phyloP scores from a whole-genome alignment of 1,284 basidiomycete genomes.

The Tilletia caries region DNA sequence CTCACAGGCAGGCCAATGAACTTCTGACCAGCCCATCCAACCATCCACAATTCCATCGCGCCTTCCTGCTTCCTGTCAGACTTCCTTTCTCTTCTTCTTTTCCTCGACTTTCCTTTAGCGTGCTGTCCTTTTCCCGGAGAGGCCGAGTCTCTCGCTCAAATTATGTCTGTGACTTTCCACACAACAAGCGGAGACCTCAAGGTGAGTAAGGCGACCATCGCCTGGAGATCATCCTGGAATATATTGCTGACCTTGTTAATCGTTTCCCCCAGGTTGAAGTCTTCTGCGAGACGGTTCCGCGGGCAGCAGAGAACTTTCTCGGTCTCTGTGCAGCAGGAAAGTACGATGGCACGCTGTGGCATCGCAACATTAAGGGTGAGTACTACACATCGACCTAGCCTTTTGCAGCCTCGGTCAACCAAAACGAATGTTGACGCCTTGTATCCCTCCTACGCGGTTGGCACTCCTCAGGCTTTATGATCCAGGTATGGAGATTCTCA shows the following conservation, averaged over 20 bases:
- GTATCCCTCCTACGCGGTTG: not conserved
- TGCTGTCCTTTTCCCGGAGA: too few relatives aligned
- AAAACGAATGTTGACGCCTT: not conserved
- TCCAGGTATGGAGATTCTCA: constrained; percentile 74
- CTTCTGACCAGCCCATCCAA: too few relatives aligned
- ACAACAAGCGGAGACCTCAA: constrained; percentile 92
- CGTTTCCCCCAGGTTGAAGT: constrained; percentile 74
- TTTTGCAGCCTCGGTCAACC: not conserved
- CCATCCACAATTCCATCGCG: too few relatives aligned
- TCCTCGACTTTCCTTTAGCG: too few relatives aligned
- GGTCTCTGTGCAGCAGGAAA: constrained; percentile 84
- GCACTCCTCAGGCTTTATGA: constrained; percentile 72
- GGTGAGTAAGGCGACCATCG: constrained; percentile 63
- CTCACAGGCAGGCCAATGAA: too few relatives aligned
- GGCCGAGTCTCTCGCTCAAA: too few relatives aligned
- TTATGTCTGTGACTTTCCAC: constrained; percentile 87
- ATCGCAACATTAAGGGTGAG: constrained; percentile 58
- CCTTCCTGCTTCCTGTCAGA: too few relatives aligned
- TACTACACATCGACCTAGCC: not conserved
- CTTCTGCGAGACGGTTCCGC: constrained; percentile 93
- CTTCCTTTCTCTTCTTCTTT: too few relatives aligned
- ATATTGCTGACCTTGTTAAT: too few relatives aligned
- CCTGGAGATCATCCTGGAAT: not conserved
- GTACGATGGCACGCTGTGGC: constrained; percentile 83
- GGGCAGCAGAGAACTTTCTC: constrained; percentile 94